Evolutionary conservation across 73 alveolate genomes (phyloP).

Genomic region (Paramecium octaurelia): DNA sequence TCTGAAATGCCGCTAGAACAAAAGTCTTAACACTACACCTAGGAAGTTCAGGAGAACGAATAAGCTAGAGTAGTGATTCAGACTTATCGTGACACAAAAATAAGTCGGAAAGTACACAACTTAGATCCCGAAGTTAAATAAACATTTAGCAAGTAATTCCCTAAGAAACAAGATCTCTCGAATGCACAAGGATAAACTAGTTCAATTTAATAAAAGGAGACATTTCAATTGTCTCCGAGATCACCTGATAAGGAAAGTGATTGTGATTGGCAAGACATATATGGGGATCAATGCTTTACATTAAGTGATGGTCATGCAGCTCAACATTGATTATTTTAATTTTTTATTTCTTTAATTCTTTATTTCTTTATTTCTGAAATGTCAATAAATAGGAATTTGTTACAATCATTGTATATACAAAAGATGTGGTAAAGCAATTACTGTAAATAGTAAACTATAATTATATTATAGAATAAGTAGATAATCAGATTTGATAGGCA

Average conservation of each 20-base stretch:
- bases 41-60: neutral
- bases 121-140: constrained; percentile 28
- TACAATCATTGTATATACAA: neutral
- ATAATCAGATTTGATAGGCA: neutral
- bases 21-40: neutral
- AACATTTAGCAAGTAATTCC: neutral
- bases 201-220: constrained; percentile 35
- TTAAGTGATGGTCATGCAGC: constrained; percentile 40
- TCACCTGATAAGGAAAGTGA: constrained; percentile 22
- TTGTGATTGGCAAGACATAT: constrained; percentile 20
- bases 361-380: neutral
- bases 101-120: neutral
- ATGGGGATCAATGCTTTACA: constrained; percentile 10
- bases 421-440: neutral
- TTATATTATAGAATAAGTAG: neutral
- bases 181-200: constrained; percentile 3
- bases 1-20: constrained; percentile 10
- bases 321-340: neutral
- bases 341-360: neutral
- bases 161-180: neutral
- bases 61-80: neutral
- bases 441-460: neutral
- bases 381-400: neutral
- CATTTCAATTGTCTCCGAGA: neutral
- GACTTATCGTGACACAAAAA: constrained; percentile 5